Base-by-base conservation (phyloP, 2,329 filamentous ascomycete species). In the Aspergillus tubingensis region DNA sequence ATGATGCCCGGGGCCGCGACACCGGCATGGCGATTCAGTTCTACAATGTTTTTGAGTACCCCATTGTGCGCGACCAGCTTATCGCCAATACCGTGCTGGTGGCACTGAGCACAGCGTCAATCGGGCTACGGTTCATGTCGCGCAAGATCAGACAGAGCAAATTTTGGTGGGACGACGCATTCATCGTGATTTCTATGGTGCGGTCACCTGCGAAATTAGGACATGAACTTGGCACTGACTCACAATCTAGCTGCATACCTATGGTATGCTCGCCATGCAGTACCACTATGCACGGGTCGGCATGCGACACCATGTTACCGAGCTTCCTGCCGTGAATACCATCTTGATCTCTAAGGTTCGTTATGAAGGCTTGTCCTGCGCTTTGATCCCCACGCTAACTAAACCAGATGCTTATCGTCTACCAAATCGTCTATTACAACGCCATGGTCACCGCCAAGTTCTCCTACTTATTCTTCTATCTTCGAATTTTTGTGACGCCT, bases 101-200 rank as follows among this genome's bases (percentile, higher is more conserved):
- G 10, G 67, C 67, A 13, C 32, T 69, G 2, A 71, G 70, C 7
- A 66, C 70, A 2, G 36, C 69, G 7, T 57, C 70, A 15, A 63
- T 74, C 8, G 63, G 70, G 32, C 57, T 74, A 30, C 70, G 72
- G 21, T 68, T 72, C 54, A 56, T 72, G 49, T 70, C 72, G 21
- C 64, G 71, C 32, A 65, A 62, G n/a, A 61, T 70, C 25, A 64
- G 70, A 53, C 59, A 68, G 54, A 70, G 65, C n/a, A 60, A 62
- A 36, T 52, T 74, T 27, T 71, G 71, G 63, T 73, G 70, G 70
- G 72, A 74, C 47, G 72, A 73, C 65, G 61, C 61, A 23, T 74
- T 66, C 47, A 66, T 68, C 15, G 63, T 73, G 21, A 55, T 55
- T 19, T 65, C 59, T 1, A 38, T 67, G 52, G 52, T 54, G 43